Base-by-base conservation (phyloP, 306 rosid genomes). In the Cotoneaster glaucophyllus region DNA sequence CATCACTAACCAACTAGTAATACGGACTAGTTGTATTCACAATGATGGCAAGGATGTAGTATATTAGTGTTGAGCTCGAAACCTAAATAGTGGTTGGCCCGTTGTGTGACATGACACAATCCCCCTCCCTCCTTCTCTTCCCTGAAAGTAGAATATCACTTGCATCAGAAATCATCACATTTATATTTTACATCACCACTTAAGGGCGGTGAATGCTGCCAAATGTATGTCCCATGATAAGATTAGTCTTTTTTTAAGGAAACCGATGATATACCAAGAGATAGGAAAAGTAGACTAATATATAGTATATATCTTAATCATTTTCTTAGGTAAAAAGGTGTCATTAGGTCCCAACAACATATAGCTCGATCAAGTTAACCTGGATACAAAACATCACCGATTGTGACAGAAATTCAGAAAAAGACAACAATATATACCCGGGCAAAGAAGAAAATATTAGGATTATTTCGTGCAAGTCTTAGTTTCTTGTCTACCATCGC, bases 391-490 rank as follows among this genome's bases (percentile, higher is more conserved):
- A 31, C 11, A 64, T 29, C 24, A 64, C 13, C 10, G 22, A 63
- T 29, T 63, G 4, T 7, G 39, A 63, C 22, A 64, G 1, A 64
- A 28, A 15, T 64, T 31, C 28, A 26, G 68, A 64, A 21, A 3
- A 31, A 31, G 43, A 64, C 68, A 64, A 31, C 6, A 64, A 64
- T 22, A 64, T 31, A 17, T 31, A 31, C 43, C 68, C 29, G 13
- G 5, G 18, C 13, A 18, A 31, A 17, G 44, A 31, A 64, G 68
- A 31, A 64, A 64, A 6, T 15, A 3, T 17, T 31, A 10, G 50
- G 29, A 67, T 18, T 24, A 69, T 69, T 69, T 67, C 80, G 75
- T 77, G 80, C 74, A 48, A 63, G 70, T 18, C 26, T 67, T 29
- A 10, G 61, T 53, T 74, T 57, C 79, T 22, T 56, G 48, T 80